A percentile compares a stretch with the other conserved stretches of the same genome.
Conservation (phyloP, 495 filamentous ascomycete species). For the Penicillium lagena region DNA sequence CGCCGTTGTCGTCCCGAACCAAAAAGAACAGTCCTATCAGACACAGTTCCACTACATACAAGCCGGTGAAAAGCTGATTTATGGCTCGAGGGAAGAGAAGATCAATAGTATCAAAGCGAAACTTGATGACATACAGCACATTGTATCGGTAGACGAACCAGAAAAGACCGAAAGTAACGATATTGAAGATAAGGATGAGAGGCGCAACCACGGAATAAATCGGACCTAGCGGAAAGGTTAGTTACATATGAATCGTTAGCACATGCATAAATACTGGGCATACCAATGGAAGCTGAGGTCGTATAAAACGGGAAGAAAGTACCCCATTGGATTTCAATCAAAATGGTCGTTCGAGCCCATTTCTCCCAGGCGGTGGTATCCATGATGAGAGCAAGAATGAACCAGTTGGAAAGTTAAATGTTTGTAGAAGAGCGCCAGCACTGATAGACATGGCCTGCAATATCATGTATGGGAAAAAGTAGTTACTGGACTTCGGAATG, state of each 20-base stretch:
- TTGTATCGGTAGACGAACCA: conserved; percentile 97
- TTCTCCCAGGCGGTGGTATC: conserved; percentile 87
- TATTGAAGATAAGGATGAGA: conserved; percentile 86
- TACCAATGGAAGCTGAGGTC: conserved; percentile 86
- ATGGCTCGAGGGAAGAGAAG: conserved; percentile 88
- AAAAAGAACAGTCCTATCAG: conserved; percentile 90
- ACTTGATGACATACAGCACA: conserved; percentile 91
- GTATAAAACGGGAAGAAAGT: conserved; percentile 94
- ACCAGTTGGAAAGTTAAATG: conserved; percentile 71
- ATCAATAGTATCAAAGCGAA: conserved; percentile 85
- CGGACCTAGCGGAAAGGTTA: conserved; percentile 42
- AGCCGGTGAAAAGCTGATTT: conserved; percentile 90
- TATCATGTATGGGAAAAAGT: conserved; percentile 98
- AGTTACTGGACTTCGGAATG: conserved; percentile 84
- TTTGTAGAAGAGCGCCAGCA: conserved; percentile 85
- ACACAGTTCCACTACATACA: conserved; percentile 93
- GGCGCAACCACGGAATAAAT: conserved; percentile 90
- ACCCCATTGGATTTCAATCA: conserved; percentile 81
- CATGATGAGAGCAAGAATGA: conserved; percentile 65
- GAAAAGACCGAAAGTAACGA: conserved; percentile 88
- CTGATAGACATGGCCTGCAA: conserved; percentile 86
- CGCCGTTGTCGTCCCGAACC: conserved; percentile 53
- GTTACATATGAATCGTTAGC: background rate
- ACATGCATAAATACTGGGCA: conserved; percentile 7
- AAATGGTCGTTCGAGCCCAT: conserved; percentile 73